These are phyloP conservation scores for Medicago arabica DNA, from an alignment of 306 rosid species.

Conservation along the genomic window DNA sequence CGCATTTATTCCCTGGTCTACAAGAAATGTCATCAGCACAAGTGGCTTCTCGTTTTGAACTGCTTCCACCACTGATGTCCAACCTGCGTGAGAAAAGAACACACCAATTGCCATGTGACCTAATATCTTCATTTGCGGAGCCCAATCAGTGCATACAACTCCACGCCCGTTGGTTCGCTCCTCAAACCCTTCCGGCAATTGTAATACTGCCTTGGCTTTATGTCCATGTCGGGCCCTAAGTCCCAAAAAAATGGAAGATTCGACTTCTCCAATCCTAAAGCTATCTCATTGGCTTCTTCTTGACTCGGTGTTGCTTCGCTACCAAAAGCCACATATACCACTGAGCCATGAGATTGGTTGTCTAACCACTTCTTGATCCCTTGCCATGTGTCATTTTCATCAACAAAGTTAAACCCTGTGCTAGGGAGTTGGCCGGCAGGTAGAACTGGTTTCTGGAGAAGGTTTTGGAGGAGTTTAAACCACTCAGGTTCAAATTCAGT, in stretches of 20 bases:
- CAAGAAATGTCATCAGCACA: slow-evolving; percentile 31
- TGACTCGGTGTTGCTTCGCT: slow-evolving; percentile 54
- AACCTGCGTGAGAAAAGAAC: slow-evolving; percentile 57
- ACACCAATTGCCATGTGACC: slow-evolving; percentile 50
- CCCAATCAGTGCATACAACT: slow-evolving; percentile 53
- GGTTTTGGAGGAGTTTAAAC: slow-evolving; percentile 35
- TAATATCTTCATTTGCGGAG: slow-evolving; percentile 51
- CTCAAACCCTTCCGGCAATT: slow-evolving; percentile 58
- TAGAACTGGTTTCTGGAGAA: slow-evolving; percentile 36
- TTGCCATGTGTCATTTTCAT: not conserved
- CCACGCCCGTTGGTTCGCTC: slow-evolving; percentile 47
- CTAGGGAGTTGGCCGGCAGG: slow-evolving; percentile 42
- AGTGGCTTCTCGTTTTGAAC: slow-evolving; percentile 42
- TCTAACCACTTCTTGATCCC: slow-evolving; percentile 50
- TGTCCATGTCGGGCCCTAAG: slow-evolving; percentile 34
- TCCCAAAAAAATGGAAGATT: slow-evolving; percentile 52
- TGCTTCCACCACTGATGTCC: slow-evolving; percentile 54
- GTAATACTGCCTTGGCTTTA: not conserved
- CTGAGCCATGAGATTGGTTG: slow-evolving; percentile 36
- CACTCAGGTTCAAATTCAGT: slow-evolving; percentile 42
- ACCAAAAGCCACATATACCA: slow-evolving; percentile 63
- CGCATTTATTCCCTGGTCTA: slow-evolving; percentile 44
- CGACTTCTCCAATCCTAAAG: slow-evolving; percentile 54
- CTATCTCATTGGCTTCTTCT: slow-evolving; percentile 49
- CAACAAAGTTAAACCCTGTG: not conserved